Evolutionary conservation across 2,329 filamentous ascomycete species (phyloP).

Genomic region (Daldinia eschscholtzii): DNA sequence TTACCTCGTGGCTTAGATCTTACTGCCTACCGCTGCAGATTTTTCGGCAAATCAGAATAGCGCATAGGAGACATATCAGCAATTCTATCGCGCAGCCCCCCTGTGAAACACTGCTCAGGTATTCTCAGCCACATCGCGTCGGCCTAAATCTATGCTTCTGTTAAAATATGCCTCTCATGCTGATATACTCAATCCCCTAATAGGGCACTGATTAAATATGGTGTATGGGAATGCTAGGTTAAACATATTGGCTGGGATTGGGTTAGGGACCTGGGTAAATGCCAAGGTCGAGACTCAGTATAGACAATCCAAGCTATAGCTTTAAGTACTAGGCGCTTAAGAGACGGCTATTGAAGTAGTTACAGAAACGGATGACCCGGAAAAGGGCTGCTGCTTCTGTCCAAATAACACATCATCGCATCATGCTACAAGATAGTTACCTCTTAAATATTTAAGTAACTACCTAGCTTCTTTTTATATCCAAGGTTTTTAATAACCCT

Average conservation of each 20-base stretch:
- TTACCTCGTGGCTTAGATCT: background rate
- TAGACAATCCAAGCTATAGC: no score
- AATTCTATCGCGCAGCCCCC: background rate
- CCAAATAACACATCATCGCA: background rate
- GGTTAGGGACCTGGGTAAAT: no score
- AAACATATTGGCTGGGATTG: no score
- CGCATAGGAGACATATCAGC: background rate
- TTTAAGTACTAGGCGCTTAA: no score
- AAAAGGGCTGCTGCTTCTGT: background rate
- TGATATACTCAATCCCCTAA: no score
- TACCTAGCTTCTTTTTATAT: background rate
- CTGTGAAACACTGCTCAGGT: background rate
- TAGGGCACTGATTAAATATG: no score
- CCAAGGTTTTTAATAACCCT: conserved; percentile 22
- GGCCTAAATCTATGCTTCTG: background rate
- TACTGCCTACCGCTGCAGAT: background rate
- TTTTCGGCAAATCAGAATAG: background rate
- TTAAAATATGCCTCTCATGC: background rate
- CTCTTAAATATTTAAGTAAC: background rate
- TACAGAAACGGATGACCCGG: no score
- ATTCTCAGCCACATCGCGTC: background rate
- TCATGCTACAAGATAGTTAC: background rate
- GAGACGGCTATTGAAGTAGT: no score
- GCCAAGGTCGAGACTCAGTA: no score
- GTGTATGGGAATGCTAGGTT: no score